Evolutionary conservation across 352 stramenopile species (phyloP), one percentile per base, ranked within the genome.

Genomic region (Globisporangium okanoganense): DNA sequence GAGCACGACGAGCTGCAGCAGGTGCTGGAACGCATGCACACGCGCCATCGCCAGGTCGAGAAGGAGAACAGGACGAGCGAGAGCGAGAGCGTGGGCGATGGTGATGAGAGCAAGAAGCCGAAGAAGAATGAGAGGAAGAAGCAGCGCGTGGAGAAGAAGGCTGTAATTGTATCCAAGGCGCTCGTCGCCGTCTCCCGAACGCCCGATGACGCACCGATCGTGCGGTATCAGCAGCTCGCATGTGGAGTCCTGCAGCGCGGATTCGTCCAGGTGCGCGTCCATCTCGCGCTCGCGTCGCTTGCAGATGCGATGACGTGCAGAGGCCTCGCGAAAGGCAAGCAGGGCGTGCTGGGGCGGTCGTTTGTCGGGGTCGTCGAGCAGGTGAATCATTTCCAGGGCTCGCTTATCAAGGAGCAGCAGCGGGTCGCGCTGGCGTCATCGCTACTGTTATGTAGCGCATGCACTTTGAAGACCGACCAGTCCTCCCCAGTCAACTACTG

Each of bases 281-380:
- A 76, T 22, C 48, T 67, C 27, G 72, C 72, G 16, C 43, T 69
- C 8, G 76, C 70, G 14, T 77, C 76, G 16, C 53, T 71, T 2
- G 62, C 67, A 6, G 76, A 86, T 47, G 67, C 61, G 10, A 64
- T 66, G 12, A 70, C 57, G 12, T 82, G 72, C 53, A 63, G 60
- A 33, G 76, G 70, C 0, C 65, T 66, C 50, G 35, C 76, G 0
- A 31, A 64, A 3, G 74, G 76, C 14, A 79, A 67, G 24, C 72
- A 72, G 35, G 76, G 76, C 13, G 66, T 83, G 8, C 66, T 86
- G 10, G 76, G 76, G 3, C 67, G 57, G 27, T 58, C 59, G 5
- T 78, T 86, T 20, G 72, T 86, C 1, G 76, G 76, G 1, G 43
- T 72, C 22, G 69, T 82, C 5, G 59, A 45, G 48, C 56, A 70